Evolutionary conservation across 2,329 filamentous ascomycete species (phyloP).

Genomic region (Calycina herbarum): DNA sequence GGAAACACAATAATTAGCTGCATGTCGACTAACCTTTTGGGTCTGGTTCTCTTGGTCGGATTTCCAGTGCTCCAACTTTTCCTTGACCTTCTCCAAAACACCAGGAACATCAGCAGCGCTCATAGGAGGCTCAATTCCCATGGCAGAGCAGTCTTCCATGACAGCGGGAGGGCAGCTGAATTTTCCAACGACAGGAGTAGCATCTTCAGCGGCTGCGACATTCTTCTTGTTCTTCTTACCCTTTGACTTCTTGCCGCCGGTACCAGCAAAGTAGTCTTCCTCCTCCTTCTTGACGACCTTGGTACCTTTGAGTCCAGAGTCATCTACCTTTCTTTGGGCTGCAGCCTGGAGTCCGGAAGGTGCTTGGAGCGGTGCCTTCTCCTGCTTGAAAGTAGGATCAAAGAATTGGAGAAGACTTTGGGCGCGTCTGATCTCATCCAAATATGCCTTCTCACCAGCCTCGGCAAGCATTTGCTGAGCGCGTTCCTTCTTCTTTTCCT

Average conservation of each 20-base stretch:
- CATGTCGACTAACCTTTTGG: conserved; percentile 67
- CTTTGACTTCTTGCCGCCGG: conserved; percentile 84
- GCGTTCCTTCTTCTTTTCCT: conserved; percentile 72
- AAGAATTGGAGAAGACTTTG: conserved; percentile 89
- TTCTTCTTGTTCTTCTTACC: conserved; percentile 66
- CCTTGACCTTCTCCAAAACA: conserved; percentile 84
- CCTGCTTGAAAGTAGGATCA: conserved; percentile 67
- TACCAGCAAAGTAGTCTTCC: conserved; percentile 76
- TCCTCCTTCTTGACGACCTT: conserved; percentile 84
- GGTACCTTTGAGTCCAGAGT: conserved; percentile 80
- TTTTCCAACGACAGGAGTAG: conserved; percentile 52
- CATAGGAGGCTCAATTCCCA: conserved; percentile 87
- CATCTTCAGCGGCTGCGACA: conserved; percentile 42
- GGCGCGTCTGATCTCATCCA: conserved; percentile 87
- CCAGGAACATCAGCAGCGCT: conserved; percentile 77
- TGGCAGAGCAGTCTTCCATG: conserved; percentile 83
- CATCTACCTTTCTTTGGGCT: conserved; percentile 80
- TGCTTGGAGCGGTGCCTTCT: conserved; percentile 66
- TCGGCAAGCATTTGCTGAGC: conserved; percentile 77
- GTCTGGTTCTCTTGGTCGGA: conserved; percentile 86
- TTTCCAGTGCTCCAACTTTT: conserved; percentile 91
- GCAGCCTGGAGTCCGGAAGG: conserved; percentile 76
- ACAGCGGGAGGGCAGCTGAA: conserved; percentile 90
- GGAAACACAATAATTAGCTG: neutral
- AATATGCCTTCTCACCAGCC: conserved; percentile 82